These are phyloP conservation scores for Penicillium freii DNA, from an alignment of 2,329 filamentous ascomycete species.

Conservation along the genomic window DNA sequence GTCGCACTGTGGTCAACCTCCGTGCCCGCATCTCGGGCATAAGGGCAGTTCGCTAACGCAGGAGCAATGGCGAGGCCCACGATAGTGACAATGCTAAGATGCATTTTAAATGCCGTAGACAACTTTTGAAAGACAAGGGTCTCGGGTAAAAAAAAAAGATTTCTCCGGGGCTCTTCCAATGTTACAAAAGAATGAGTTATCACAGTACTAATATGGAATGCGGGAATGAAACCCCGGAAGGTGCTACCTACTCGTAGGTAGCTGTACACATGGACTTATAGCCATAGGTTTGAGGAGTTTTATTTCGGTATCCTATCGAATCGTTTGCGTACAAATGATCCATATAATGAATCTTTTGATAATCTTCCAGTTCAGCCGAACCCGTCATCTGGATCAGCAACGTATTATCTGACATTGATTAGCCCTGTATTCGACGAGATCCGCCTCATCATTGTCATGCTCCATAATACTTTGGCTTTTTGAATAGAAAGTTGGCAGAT, in stretches of 20 bases:
- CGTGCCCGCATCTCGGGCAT: background rate
- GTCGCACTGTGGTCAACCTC: background rate
- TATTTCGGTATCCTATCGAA: no score
- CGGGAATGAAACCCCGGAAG: background rate
- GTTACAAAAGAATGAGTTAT: background rate
- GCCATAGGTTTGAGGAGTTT: background rate
- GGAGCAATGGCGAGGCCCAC: background rate
- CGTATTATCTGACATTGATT: background rate
- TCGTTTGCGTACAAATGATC: background rate
- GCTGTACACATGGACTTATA: background rate
- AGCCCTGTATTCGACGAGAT: background rate
- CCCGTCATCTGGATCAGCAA: background rate
- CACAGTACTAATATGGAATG: background rate
- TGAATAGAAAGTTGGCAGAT: no score
- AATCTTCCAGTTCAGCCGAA: background rate
- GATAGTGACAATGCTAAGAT: background rate
- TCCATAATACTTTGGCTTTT: background rate
- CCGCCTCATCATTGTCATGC: no score
- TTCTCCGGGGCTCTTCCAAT: no score
- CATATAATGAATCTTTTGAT: background rate
- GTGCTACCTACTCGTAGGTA: background rate
- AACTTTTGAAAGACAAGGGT: background rate
- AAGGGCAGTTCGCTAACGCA: background rate
- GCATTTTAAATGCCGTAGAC: background rate
- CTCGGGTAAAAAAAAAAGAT: background rate